Percentiles rank a stretch among this genome's conserved stretches.
phyloP scores from a whole-genome alignment of 441 rosid genomes.

The Jatropha multifida region DNA sequence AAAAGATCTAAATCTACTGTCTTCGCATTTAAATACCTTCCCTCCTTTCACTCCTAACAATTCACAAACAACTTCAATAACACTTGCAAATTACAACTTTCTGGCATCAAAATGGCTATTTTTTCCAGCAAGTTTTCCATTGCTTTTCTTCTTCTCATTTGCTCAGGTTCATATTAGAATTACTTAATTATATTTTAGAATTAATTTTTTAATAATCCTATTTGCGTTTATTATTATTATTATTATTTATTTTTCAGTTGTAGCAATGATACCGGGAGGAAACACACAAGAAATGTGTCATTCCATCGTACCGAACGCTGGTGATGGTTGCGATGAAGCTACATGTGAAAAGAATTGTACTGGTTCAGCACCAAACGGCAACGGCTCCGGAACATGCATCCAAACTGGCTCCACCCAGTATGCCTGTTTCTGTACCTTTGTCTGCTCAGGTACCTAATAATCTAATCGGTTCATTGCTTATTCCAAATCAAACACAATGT shows the following conservation, averaged over 20 bases:
- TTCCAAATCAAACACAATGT: too few relatives aligned
- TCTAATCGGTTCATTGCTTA: too few relatives aligned
- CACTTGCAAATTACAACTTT: not conserved
- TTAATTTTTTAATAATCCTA: too few relatives aligned
- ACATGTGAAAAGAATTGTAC: not conserved
- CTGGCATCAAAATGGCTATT: not conserved
- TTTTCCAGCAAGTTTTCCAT: too few relatives aligned
- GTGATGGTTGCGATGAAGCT: not conserved
- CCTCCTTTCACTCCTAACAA: not conserved
- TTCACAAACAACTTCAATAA: not conserved
- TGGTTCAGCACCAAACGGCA: not conserved
- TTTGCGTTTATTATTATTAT: not conserved
- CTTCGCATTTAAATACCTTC: not conserved
- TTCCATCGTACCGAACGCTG: not conserved
- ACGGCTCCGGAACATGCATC: not conserved
- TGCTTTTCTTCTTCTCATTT: not conserved
- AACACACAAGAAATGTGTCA: not conserved
- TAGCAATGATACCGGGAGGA: too few relatives aligned
- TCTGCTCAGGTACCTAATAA: not conserved
- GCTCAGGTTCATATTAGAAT: not conserved
- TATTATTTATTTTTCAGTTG: not conserved
- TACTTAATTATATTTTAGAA: too few relatives aligned
- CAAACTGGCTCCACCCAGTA: not conserved
- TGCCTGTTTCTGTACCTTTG: not conserved
- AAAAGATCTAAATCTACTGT: not conserved